Evolutionary conservation across 2,329 filamentous ascomycete genomes (phyloP), one percentile per base, ranked within the genome.

Genomic region (Epichloe sibirici): DNA sequence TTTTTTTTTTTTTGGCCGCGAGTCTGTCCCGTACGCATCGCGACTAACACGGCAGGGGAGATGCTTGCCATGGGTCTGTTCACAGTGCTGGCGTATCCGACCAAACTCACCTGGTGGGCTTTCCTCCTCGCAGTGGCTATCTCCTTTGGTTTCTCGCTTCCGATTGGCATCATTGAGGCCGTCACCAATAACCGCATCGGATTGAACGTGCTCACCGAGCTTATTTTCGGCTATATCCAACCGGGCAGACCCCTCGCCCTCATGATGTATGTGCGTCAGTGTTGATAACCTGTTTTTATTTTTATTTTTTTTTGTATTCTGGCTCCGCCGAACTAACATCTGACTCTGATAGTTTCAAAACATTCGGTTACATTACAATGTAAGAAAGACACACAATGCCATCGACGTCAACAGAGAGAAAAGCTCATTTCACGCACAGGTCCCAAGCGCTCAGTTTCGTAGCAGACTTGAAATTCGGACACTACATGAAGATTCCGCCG

Each of bases 141-240:
- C 53, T 78, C 83, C 0, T 77, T 80, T 52, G 66, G 74, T 8
- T 88, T 85, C 63, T 72, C 82, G 8, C 66, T 88, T 12, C 84
- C 84, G 0, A 82, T 83, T 46, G 81, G 81, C 42, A 86, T 88
- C 54, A 79, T 88, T 37, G 77, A 86, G 60, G 85, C 83, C 39
- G 74, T 83, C 4, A 85, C 85, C 4, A 82, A 86, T 61, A 83
- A 84, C 64, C 71, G 86, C 69, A 82, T 88, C 39, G 83, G 83
- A 2, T 71, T 89, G 38, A 89, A 89, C 56, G 84, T 90, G 28
- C 70, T 89, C 56, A 86, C 84, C 1, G 85, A 88, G 67, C 87
- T 88, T 57, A 70, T 90, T 4, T 81, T 82, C 54, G 86, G 86
- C 1, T 89, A 89, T 61, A 85, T 89, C 60, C 83, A 87, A 56